These are phyloP conservation scores for Garcia nutans DNA, from an alignment of 345 rosid genomes.

Conservation along the genomic window DNA sequence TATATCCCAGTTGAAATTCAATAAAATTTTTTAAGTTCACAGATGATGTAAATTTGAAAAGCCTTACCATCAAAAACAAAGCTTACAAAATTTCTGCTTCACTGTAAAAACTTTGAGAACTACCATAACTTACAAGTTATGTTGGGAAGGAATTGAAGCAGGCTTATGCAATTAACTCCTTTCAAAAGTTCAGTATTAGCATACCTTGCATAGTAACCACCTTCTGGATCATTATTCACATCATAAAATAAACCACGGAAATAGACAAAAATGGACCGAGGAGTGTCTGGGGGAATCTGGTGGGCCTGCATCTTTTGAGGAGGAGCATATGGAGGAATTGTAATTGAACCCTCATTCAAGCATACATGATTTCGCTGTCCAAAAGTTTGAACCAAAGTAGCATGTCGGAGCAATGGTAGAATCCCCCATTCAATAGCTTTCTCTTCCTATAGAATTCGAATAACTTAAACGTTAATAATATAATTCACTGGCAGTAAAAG, in stretches of 20 bases:
- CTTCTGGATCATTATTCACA: slow-evolving; percentile 94
- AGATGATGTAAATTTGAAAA: too few species aligned
- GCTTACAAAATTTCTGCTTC: too few species aligned
- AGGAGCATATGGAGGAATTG: slow-evolving; percentile 95
- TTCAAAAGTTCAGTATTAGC: neutral
- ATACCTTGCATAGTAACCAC: slow-evolving; percentile 96
- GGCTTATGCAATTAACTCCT: neutral
- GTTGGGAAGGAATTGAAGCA: neutral
- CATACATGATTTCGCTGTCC: slow-evolving; percentile 95
- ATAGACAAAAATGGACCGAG: slow-evolving; percentile 91
- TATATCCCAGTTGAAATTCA: too few species aligned
- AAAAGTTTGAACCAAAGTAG: slow-evolving; percentile 92
- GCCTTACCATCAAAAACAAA: too few species aligned
- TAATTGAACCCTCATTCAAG: slow-evolving; percentile 84
- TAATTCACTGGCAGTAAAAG: neutral
- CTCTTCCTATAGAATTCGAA: slow-evolving; percentile 65
- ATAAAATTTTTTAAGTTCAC: too few species aligned
- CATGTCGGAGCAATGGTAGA: slow-evolving; percentile 70
- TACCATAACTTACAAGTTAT: neutral
- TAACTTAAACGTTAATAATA: neutral
- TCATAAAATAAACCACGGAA: slow-evolving; percentile 94
- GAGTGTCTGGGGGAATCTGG: slow-evolving; percentile 67
- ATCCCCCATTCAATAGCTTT: slow-evolving; percentile 88
- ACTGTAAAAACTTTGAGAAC: too few species aligned
- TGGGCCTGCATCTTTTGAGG: slow-evolving; percentile 92